phyloP scores from a whole-genome alignment of 495 filamentous ascomycete species.

The Aspergillus sclerotiicarbonarius region DNA sequence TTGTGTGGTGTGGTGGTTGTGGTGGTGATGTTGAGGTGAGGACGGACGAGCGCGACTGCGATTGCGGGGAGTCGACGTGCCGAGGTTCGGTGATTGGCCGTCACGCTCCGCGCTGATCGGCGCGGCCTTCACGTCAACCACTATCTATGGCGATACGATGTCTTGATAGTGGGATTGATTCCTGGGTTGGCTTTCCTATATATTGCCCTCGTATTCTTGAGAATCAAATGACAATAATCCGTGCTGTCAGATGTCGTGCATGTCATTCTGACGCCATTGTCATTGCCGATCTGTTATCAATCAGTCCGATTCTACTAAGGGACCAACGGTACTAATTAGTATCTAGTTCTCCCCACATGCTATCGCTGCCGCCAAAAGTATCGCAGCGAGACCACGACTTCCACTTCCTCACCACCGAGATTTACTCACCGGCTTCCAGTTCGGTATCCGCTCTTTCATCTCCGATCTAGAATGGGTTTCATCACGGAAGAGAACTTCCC shows the following conservation, averaged over 20 bases:
- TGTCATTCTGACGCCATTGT: slow-evolving; percentile 14
- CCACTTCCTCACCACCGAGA: slow-evolving; percentile 30
- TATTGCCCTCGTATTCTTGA: not conserved
- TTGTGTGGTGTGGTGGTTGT: not conserved
- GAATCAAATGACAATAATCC: not conserved
- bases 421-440: slow-evolving; percentile 27
- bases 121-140: not conserved
- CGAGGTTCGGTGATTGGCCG: slow-evolving; percentile 13
- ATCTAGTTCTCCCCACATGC: slow-evolving; percentile 3
- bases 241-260: not conserved
- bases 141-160: not conserved
- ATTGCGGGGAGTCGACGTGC: slow-evolving; percentile 19
- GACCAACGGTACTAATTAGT: not conserved
- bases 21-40: too few relatives aligned
- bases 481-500: slow-evolving; percentile 36
- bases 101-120: not conserved
- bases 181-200: not conserved
- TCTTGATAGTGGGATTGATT: not conserved
- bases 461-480: slow-evolving; percentile 27
- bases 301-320: too few relatives aligned
- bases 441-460: slow-evolving; percentile 27
- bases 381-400: not conserved
- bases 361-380: not conserved
- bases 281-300: slow-evolving; percentile 1
- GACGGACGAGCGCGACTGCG: not conserved